A percentile compares a stretch with the other conserved stretches of the same genome.
These are phyloP conservation scores for Penicillium sp. DNA, from an alignment of 2,329 filamentous ascomycete species.

Conservation along the genomic window DNA sequence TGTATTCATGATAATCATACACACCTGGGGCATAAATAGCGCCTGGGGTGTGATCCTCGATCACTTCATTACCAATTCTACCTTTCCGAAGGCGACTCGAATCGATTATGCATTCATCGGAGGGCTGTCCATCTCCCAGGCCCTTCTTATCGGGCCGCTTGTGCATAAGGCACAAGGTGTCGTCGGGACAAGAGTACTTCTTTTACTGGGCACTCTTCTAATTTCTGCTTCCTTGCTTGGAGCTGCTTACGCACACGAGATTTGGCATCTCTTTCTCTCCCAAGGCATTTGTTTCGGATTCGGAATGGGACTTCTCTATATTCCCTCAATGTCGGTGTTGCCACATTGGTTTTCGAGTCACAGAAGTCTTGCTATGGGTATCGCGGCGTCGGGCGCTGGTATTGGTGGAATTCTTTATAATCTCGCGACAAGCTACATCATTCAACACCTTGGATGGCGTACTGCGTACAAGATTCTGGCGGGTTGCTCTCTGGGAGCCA, in stretches of 20 bases:
- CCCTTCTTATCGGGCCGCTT: constrained; percentile 27
- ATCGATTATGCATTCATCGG: constrained; percentile 36
- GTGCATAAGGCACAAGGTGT: constrained; percentile 23
- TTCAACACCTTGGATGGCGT: constrained; percentile 32
- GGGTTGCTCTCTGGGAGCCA: constrained; percentile 36
- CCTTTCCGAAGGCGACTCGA: constrained; percentile 23
- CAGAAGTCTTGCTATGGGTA: constrained; percentile 43
- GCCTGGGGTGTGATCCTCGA: constrained; percentile 46
- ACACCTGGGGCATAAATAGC: constrained; percentile 3
- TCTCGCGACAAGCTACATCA: constrained; percentile 38
- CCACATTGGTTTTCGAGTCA: constrained; percentile 45
- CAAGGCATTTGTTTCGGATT: constrained; percentile 44
- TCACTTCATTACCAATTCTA: constrained; percentile 38
- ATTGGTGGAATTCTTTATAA: constrained; percentile 42
- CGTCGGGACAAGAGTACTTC: constrained; percentile 16
- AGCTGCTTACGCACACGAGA: constrained; percentile 37
- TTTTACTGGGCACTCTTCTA: constrained; percentile 36
- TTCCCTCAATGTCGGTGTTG: constrained; percentile 38
- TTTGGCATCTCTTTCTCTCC: constrained; percentile 44
- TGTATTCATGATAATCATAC: background rate
- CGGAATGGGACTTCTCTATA: constrained; percentile 44
- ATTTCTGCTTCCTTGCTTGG: constrained; percentile 36
- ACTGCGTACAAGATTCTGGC: constrained; percentile 44
- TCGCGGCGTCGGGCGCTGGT: constrained; percentile 42
- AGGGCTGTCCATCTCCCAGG: constrained; percentile 26